Conservation (phyloP, 331 rosid genomes). For the Pyrus hybrid region DNA sequence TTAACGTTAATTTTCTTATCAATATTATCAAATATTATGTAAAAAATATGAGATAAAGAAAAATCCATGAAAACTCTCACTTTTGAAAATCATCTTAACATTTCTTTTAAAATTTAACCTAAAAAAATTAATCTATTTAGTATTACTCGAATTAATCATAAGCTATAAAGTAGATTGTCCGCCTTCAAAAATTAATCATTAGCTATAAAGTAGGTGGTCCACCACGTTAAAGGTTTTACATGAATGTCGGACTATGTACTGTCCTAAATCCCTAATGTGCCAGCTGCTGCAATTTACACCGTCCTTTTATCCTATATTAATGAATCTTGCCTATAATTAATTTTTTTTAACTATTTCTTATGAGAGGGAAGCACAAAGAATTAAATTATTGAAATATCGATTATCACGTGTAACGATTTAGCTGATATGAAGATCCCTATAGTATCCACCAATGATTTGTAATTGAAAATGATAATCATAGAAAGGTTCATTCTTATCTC, state of each 20-base stretch:
- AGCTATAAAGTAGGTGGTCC: background rate
- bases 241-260: background rate
- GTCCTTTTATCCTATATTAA: background rate
- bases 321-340: background rate
- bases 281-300: background rate
- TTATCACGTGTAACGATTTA: background rate
- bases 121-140: too few relatives aligned
- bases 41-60: too few relatives aligned
- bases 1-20: too few relatives aligned
- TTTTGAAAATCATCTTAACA: too few relatives aligned
- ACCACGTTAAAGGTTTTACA: background rate
- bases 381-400: too few relatives aligned
- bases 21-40: too few relatives aligned
- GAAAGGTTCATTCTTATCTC: slow-evolving; percentile 11
- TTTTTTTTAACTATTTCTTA: too few relatives aligned
- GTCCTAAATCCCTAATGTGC: background rate
- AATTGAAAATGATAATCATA: background rate
- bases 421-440: background rate
- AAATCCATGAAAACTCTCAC: too few relatives aligned
- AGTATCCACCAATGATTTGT: background rate
- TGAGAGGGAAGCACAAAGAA: background rate
- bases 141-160: too few relatives aligned
- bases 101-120: too few relatives aligned
- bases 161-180: too few relatives aligned
- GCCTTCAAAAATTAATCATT: too few relatives aligned